These are phyloP conservation scores for Boletus speciosus DNA, from an alignment of 768 basidiomycete species.

Conservation along the genomic window DNA sequence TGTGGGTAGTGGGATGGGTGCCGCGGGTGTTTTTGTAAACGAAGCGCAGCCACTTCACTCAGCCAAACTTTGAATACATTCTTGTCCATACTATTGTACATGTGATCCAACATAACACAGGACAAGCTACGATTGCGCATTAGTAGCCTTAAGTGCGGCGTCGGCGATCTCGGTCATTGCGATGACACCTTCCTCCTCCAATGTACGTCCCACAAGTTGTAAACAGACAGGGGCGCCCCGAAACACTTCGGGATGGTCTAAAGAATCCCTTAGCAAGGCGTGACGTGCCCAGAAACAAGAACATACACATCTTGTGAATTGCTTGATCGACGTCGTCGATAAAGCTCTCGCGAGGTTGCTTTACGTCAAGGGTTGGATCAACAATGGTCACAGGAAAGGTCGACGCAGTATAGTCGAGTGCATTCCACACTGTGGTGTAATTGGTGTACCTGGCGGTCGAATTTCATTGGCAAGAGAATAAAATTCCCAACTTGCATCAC, in stretches of 20 bases:
- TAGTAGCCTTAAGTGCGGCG: constrained; percentile 39
- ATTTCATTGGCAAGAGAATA: neutral
- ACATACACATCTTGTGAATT: constrained; percentile 54
- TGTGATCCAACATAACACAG: neutral
- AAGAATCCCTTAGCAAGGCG: neutral
- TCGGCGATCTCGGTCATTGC: constrained; percentile 67
- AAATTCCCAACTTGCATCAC: constrained; percentile 10
- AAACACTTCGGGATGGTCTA: constrained; percentile 58
- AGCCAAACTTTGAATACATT: constrained; percentile 24
- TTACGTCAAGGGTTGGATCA: constrained; percentile 50
- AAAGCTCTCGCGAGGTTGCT: constrained; percentile 45
- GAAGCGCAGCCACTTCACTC: constrained; percentile 38
- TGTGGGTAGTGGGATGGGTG: constrained; percentile 87
- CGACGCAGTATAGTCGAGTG: constrained; percentile 61
- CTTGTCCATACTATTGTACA: neutral
- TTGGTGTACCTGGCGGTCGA: constrained; percentile 35
- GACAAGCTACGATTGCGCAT: neutral
- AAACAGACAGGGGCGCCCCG: constrained; percentile 57
- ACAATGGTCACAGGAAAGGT: constrained; percentile 65
- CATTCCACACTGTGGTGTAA: constrained; percentile 67
- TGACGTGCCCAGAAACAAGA: neutral
- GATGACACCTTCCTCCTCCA: constrained; percentile 75
- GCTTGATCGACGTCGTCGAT: constrained; percentile 44
- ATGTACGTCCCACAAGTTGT: constrained; percentile 64
- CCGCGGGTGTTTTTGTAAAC: constrained; percentile 76